These are phyloP conservation scores for Quercus lobata DNA, from an alignment of 331 rosid genomes.

Conservation along the genomic window DNA sequence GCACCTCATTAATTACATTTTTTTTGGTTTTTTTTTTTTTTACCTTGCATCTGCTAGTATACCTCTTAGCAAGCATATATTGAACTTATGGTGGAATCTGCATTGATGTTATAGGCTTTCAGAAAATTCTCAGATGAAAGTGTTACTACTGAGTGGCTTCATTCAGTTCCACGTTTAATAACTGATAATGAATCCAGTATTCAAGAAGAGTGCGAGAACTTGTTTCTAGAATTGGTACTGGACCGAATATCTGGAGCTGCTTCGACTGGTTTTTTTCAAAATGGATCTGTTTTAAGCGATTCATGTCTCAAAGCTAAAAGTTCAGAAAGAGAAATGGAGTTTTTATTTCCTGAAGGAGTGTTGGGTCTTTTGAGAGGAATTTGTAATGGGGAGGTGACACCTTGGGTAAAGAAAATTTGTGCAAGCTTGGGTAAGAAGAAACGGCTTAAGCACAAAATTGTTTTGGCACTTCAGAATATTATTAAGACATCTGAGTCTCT, in stretches of 20 bases:
- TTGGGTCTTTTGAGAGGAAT: slow-evolving; percentile 60
- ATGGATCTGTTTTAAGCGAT: slow-evolving; percentile 4
- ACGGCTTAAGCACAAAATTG: slow-evolving; percentile 47
- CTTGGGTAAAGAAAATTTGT: slow-evolving; percentile 95
- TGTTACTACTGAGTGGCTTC: slow-evolving; percentile 83
- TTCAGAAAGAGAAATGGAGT: slow-evolving; percentile 43
- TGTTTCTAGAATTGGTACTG: slow-evolving; percentile 79
- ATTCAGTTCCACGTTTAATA: slow-evolving; percentile 79
- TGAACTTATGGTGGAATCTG: background rate
- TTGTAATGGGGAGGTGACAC: slow-evolving; percentile 73
- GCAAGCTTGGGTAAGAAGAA: slow-evolving; percentile 81
- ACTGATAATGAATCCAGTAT: slow-evolving; percentile 83
- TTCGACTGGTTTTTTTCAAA: slow-evolving; percentile 23
- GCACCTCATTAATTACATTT: background rate
- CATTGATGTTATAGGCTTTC: slow-evolving; percentile 53
- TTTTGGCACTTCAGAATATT: slow-evolving; percentile 66
- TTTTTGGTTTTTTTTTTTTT: background rate
- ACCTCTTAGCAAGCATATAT: slow-evolving; percentile 1
- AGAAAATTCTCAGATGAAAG: slow-evolving; percentile 61
- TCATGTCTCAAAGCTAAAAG: slow-evolving; percentile 23
- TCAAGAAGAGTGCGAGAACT: slow-evolving; percentile 90
- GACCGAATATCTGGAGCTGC: slow-evolving; percentile 61
- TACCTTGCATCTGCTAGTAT: background rate
- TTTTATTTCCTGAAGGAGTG: slow-evolving; percentile 46
- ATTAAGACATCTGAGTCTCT: slow-evolving; percentile 67